A percentile compares a stretch with the other conserved stretches of the same genome.
phyloP scores from a whole-genome alignment of 1,284 basidiomycete species.

The Puccinia coronata region DNA sequence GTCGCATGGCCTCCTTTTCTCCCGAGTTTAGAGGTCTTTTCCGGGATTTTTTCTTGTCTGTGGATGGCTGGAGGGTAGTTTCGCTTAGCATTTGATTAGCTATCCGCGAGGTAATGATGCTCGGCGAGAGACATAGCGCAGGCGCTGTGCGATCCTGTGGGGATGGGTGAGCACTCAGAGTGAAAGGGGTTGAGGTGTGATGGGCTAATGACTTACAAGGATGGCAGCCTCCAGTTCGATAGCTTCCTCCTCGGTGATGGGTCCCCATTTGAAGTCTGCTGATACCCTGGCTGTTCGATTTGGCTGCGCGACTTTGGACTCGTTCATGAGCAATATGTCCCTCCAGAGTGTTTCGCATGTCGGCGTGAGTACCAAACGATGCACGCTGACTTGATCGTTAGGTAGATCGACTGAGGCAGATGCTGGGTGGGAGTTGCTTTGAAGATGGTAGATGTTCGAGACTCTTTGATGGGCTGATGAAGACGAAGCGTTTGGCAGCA shows the following conservation, averaged over 20 bases:
- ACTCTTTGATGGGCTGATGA: neutral
- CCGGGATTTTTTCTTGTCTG: slow-evolving; percentile 38
- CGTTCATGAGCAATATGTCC: slow-evolving; percentile 46
- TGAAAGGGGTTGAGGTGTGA: neutral
- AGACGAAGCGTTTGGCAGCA: neutral
- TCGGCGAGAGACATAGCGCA: slow-evolving; percentile 46
- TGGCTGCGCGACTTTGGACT: slow-evolving; percentile 27
- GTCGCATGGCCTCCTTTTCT: slow-evolving; percentile 47
- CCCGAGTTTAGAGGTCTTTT: slow-evolving; percentile 48
- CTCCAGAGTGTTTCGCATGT: slow-evolving; percentile 48
- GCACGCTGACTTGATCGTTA: slow-evolving; percentile 37
- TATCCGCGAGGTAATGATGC: slow-evolving; percentile 49
- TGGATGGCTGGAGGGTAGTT: slow-evolving; percentile 49
- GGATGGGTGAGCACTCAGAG: slow-evolving; percentile 12
- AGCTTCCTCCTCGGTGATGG: slow-evolving; percentile 45
- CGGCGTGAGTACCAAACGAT: slow-evolving; percentile 45
- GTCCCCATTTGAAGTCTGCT: slow-evolving; percentile 42
- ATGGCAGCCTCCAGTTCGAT: slow-evolving; percentile 44
- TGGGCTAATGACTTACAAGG: slow-evolving; percentile 29
- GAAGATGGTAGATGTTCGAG: slow-evolving; percentile 11
- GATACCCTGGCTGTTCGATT: neutral
- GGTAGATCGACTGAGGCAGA: slow-evolving; percentile 26
- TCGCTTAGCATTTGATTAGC: slow-evolving; percentile 46
- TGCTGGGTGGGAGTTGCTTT: neutral
- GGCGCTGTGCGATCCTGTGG: slow-evolving; percentile 44